Conservation (phyloP, 169 alveolate species). For the Eimeria praecox region DNA sequence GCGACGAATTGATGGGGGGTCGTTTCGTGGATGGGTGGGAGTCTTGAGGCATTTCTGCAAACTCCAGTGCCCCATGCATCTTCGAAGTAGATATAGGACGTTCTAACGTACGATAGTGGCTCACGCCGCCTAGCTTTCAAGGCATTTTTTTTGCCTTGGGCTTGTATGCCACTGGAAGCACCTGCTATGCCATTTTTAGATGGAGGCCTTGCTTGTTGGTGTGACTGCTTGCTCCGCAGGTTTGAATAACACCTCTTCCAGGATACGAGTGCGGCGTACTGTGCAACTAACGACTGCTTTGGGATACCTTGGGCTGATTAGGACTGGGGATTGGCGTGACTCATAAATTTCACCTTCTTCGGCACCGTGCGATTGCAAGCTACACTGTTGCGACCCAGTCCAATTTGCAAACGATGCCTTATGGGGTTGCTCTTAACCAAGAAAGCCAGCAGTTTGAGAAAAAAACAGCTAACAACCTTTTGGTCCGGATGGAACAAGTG, state of each 20-base stretch:
- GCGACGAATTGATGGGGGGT: neutral
- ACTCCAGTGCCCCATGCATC: neutral
- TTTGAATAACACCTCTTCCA: neutral
- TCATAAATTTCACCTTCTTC: conserved; percentile 14
- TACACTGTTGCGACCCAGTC: conserved; percentile 12
- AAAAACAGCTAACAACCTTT: neutral
- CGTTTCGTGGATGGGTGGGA: neutral
- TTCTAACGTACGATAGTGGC: neutral
- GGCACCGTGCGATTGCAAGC: neutral
- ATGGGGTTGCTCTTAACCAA: neutral
- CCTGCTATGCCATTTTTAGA: neutral
- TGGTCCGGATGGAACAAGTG: conserved; percentile 58
- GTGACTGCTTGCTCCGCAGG: conserved; percentile 24
- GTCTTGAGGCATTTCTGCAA: neutral
- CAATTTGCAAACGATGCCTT: conserved; percentile 37
- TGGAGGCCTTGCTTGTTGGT: neutral
- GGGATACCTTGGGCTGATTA: neutral
- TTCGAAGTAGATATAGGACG: neutral
- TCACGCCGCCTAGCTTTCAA: no score
- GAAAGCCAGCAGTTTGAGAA: neutral
- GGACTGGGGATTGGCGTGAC: neutral
- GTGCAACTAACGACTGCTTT: neutral
- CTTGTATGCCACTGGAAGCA: neutral
- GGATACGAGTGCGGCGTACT: neutral
- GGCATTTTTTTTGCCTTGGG: neutral